Base-by-base conservation (phyloP, 2,329 filamentous ascomycete species). In the Arthrobotrys iridis region DNA sequence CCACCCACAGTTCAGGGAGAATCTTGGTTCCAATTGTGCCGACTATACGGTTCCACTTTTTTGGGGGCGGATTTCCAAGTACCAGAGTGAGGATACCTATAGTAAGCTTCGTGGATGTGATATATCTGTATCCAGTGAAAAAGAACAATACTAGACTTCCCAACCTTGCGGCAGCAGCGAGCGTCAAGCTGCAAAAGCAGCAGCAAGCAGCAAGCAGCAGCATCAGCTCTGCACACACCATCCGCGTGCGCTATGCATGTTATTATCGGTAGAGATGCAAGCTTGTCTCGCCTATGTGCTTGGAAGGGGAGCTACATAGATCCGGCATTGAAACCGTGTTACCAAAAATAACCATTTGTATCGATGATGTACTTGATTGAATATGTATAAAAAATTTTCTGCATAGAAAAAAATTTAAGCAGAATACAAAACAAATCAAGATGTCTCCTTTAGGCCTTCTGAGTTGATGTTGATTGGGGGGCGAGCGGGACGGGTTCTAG, bases 231-330 rank as follows among this genome's bases (percentile, higher is more conserved):
- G 22, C 62, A 50, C 43, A 45, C 37, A 45, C 46, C 50, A 62
- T 50, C 64, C 58, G 62, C 50, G 50, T 55, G 50, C 65, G 45
- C 10, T 48, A 52, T 60, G 62, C 60, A 73, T 66, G 68, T 62
- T 43, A 58, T 63, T 58, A 66, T 66, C 68, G 68, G 68, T 63
- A 57, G 60, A 66, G 52, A 74, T 65, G 68, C 68, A 66, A n/a
- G 68, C 68, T 62, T 63, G 59, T 74, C 66, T 74, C 68, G 68
- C 62, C 55, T 74, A 74, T 46, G 30, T 73, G 59, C 59, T 65
- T 59, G 59, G 68, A 33, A 52, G 18, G 50, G 41, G 50, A 57
- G 41, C 43, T 65, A 50, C 24, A 40, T 28, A 62, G 64, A 15
- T 57, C 20, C 28, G 22, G 46, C n/a, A 41, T 46, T 64, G 66